Percentiles rank a stretch among this genome's conserved stretches.
phyloP scores from a whole-genome alignment of 306 rosid species.

The Trifolium pratense region DNA sequence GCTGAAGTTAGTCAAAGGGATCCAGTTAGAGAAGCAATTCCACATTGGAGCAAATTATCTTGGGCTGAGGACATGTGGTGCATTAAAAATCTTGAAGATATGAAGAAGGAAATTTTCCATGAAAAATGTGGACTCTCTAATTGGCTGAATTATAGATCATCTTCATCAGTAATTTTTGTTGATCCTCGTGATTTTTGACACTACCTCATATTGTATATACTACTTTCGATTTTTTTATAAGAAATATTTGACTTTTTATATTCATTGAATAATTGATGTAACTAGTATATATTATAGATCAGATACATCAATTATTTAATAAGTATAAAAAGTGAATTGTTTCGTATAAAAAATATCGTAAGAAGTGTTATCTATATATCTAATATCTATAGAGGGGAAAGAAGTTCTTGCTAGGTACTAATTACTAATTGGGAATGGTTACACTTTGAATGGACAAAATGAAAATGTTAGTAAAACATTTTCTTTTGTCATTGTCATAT shows the following conservation, averaged over 20 bases:
- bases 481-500: slow-evolving; percentile 18
- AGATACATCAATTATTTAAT: too few species aligned
- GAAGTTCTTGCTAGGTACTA: neutral
- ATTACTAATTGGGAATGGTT: neutral
- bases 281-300: too few species aligned
- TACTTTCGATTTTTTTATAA: too few species aligned
- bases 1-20: slow-evolving; percentile 82
- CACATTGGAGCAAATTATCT: slow-evolving; percentile 86
- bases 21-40: slow-evolving; percentile 74
- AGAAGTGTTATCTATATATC: neutral
- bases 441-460: neutral
- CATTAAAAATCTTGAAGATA: slow-evolving; percentile 62
- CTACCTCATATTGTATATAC: neutral
- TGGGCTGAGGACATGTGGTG: slow-evolving; percentile 91
- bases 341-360: too few species aligned
- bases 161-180: slow-evolving; percentile 68
- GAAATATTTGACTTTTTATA: too few species aligned
- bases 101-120: neutral
- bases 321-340: too few species aligned
- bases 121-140: slow-evolving; percentile 42
- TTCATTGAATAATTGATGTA: too few species aligned
- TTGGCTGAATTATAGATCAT: slow-evolving; percentile 52
- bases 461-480: slow-evolving; percentile 8
- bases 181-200: slow-evolving; percentile 86
- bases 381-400: neutral